Evolutionary conservation across 805 yeast species (phyloP), one percentile per base, ranked within the genome.

Genomic region (Starmerella sirachaensis): DNA sequence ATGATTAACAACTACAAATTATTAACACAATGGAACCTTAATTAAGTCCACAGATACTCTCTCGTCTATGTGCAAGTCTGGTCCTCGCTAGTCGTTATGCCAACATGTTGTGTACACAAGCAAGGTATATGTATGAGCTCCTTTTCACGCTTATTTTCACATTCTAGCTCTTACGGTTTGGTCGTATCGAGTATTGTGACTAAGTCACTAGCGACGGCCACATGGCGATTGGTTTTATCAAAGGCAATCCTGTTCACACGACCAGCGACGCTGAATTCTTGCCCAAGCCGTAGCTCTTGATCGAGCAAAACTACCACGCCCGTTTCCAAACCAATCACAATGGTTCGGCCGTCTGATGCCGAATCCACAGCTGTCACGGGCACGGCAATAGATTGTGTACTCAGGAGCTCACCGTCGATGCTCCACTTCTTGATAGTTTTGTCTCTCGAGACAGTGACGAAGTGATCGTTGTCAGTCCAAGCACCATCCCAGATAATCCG

Each of bases 401-500:
- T 39, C 31, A 55, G 40, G 21, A 38, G 31, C 17, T 43, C 53
- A 6, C 52, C 54, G 8, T 33, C 34, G 1, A 47, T 26, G 10
- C 37, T 41, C 60, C 60, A 59, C 21, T 20, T 28, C 52, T 80
- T 82, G 34, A 86, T 56, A 3, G 74, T 69, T 52, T 77, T 80
- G 57, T 91, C 98, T 57, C 98, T 72, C 2, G 94, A 78, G 0
- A 78, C 93, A 0, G 96, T 86, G 12, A 81, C 67, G 52, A 88
- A 86, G n/a, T 56, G 55, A 18, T 35, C 29, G 10, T 45, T 47
- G 18, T 27, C 19, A 0, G 76, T 63, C 94, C 96, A 91, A 26
- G 80, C 71, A 55, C 88, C 77, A 61, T 91, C 97, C 98, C 98
- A 93, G 29, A 91, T 73, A 50, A 91, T 88, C 58, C 96, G 73